Conservation (phyloP, 495 filamentous ascomycete species). For the Tuber magnatum region DNA sequence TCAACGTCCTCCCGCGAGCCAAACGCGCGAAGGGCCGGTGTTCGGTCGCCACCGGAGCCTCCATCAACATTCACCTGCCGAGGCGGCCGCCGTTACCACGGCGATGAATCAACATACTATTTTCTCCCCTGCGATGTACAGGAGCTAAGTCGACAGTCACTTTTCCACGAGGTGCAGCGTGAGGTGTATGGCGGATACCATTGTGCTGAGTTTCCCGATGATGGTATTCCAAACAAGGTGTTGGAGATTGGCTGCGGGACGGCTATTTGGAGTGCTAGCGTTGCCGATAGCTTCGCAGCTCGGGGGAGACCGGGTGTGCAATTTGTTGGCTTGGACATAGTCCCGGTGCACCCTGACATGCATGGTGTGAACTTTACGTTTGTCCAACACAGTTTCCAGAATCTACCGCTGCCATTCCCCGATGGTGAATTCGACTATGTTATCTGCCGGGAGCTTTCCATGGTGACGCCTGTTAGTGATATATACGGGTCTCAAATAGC, state of each 20-base stretch:
- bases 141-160: constrained; percentile 79
- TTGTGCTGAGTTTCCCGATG: constrained; percentile 59
- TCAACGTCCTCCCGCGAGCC: constrained; percentile 24
- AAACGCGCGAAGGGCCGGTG: constrained; percentile 27
- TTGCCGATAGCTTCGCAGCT: constrained; percentile 36
- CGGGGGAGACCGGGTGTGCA: constrained; percentile 47
- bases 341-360: constrained; percentile 65
- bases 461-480: constrained; percentile 56
- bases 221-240: constrained; percentile 64
- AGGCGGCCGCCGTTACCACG: constrained; percentile 72
- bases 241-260: constrained; percentile 85
- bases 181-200: constrained; percentile 73
- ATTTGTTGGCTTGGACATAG: constrained; percentile 81
- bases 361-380: constrained; percentile 72
- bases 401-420: constrained; percentile 69
- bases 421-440: constrained; percentile 83
- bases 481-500: constrained; percentile 60
- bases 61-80: constrained; percentile 57
- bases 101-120: constrained; percentile 66
- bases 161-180: constrained; percentile 72
- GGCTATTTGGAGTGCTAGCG: constrained; percentile 70
- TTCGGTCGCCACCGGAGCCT: constrained; percentile 26
- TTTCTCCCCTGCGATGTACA: constrained; percentile 80
- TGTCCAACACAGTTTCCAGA: constrained; percentile 76
- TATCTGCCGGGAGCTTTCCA: constrained; percentile 77